Conservation (phyloP, 192 early-diverging fungal species). For the Oehlia diaphana region DNA sequence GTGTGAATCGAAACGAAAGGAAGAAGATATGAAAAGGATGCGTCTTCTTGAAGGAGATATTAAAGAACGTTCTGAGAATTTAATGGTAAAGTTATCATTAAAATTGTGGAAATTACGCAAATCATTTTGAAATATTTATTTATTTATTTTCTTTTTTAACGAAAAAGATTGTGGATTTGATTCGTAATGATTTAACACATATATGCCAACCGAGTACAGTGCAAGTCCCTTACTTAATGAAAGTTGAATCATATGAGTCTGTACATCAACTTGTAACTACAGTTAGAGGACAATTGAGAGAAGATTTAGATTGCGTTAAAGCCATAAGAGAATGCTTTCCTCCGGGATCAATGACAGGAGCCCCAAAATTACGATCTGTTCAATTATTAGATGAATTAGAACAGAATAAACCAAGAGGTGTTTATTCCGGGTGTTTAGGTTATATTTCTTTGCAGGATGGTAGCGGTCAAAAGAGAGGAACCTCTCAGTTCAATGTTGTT, state of each 20-base stretch:
- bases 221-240: conserved; percentile 80
- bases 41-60: conserved; percentile 59
- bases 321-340: conserved; percentile 82
- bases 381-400: conserved; percentile 79
- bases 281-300: conserved; percentile 63
- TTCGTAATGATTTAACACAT: conserved; percentile 88
- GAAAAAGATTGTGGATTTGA: conserved; percentile 87
- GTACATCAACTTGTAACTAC: conserved; percentile 95
- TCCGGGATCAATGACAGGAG: conserved; percentile 97
- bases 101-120: not conserved
- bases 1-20: conserved; percentile 35
- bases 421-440: conserved; percentile 90
- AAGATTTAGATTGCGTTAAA: conserved; percentile 62
- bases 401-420: conserved; percentile 62
- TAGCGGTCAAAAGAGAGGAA: conserved; percentile 33
- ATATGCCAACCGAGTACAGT: conserved; percentile 69
- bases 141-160: not conserved
- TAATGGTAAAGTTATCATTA: conserved; percentile 69
- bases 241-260: conserved; percentile 84
- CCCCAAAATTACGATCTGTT: conserved; percentile 87
- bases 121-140: conserved; percentile 16
- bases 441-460: conserved; percentile 67
- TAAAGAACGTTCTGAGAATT: conserved; percentile 94
- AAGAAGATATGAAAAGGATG: conserved; percentile 45
- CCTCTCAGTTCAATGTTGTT: conserved; percentile 81